Evolutionary conservation across 345 rosid genomes (phyloP).

Genomic region (Eucalyptus cloeziana): DNA sequence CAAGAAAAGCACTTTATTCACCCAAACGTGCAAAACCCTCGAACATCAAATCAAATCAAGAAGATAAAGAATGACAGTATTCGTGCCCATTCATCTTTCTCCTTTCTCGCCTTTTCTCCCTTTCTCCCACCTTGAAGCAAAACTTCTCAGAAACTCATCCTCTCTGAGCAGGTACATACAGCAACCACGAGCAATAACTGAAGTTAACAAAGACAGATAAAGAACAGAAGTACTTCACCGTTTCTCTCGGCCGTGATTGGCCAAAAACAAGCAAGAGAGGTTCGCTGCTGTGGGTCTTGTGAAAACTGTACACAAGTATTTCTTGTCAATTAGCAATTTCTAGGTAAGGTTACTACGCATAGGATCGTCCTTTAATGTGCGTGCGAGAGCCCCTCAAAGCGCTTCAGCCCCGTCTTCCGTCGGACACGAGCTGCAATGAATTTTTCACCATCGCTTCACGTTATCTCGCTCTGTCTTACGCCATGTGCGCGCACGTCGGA

Average conservation of each 20-base stretch:
- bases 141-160: not conserved
- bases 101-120: not conserved
- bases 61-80: not conserved
- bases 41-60: not conserved
- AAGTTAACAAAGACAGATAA: not conserved
- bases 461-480: not conserved
- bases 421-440: not conserved
- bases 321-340: not conserved
- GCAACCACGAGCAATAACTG: not conserved
- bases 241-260: not conserved
- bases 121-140: not conserved
- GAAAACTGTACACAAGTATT: not conserved
- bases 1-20: constrained; percentile 8
- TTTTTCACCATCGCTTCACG: not conserved
- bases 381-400: not conserved
- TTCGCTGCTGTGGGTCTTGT: not conserved
- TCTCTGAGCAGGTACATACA: not conserved
- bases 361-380: not conserved
- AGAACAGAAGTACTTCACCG: not conserved
- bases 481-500: not conserved
- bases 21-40: not conserved
- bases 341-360: not conserved
- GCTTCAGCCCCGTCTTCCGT: not conserved
- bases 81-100: not conserved
- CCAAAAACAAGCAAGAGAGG: not conserved